A percentile compares a stretch with the other conserved stretches of the same genome.
phyloP scores from a whole-genome alignment of 495 filamentous ascomycete species.

The Neurospora pannonica region DNA sequence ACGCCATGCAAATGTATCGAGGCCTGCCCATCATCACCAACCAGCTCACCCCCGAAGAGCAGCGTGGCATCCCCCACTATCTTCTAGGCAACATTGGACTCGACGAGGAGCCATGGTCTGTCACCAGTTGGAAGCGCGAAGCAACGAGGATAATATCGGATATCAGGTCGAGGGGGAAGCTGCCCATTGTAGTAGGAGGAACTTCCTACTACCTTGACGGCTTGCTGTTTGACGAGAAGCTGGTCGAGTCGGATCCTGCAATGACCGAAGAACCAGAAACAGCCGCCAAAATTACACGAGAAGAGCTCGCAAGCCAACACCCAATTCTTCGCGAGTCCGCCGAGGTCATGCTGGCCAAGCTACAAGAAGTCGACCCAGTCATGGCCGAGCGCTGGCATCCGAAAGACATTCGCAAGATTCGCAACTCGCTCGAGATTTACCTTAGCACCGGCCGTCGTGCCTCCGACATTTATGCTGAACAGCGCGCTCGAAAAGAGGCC shows the following conservation, averaged over 20 bases:
- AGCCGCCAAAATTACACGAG: conserved; percentile 13
- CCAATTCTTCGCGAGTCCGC: conserved; percentile 65
- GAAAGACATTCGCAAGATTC: conserved; percentile 81
- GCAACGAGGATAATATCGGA: conserved; percentile 63
- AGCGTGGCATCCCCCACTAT: conserved; percentile 79
- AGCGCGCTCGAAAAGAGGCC: conserved; percentile 33
- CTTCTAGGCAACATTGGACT: conserved; percentile 68
- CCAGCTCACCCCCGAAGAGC: conserved; percentile 68
- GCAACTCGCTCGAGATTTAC: conserved; percentile 81
- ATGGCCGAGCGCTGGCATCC: conserved; percentile 95
- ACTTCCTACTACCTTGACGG: conserved; percentile 91
- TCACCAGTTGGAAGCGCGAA: conserved; percentile 61
- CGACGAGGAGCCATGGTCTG: conserved; percentile 70
- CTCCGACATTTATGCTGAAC: conserved; percentile 81
- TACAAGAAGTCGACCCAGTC: conserved; percentile 71
- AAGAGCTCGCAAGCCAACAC: conserved; percentile 40
- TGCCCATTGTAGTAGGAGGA: conserved; percentile 89
- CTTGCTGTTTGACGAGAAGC: conserved; percentile 63
- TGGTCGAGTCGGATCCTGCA: conserved; percentile 41
- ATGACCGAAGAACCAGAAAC: conserved; percentile 7
- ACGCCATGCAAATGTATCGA: conserved; percentile 97
- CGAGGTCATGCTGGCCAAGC: conserved; percentile 57
- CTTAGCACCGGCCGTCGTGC: conserved; percentile 68
- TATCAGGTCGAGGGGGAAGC: conserved; percentile 62
- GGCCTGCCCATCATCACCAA: conserved; percentile 95